Evolutionary conservation across 495 filamentous ascomycete species (phyloP).

Genomic region (Cercophora newfieldiana): DNA sequence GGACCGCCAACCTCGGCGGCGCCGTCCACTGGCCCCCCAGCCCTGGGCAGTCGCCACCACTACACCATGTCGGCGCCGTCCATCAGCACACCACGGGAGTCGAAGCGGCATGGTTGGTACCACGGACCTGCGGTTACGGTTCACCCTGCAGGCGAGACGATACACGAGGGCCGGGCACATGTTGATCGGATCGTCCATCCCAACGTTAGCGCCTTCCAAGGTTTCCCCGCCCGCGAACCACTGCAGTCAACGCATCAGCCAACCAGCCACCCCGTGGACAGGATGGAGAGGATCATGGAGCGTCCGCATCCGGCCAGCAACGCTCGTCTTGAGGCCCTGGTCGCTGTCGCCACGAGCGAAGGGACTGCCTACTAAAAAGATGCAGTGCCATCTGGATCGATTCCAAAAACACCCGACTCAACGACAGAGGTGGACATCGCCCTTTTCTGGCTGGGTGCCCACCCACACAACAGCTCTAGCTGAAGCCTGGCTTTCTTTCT

Average conservation of each 20-base stretch:
- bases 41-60: slow-evolving; percentile 37
- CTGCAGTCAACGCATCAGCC: slow-evolving; percentile 24
- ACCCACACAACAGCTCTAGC: background rate
- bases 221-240: slow-evolving; percentile 44
- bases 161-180: slow-evolving; percentile 40
- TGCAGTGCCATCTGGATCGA: too few relatives aligned
- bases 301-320: slow-evolving; percentile 28
- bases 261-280: slow-evolving; percentile 17
- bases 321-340: slow-evolving; percentile 72
- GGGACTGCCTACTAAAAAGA: slow-evolving; percentile 51
- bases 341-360: slow-evolving; percentile 86
- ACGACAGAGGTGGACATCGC: too few relatives aligned
- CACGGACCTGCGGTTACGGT: slow-evolving; percentile 52
- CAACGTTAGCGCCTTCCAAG: slow-evolving; percentile 46
- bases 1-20: slow-evolving; percentile 16
- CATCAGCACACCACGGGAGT: slow-evolving; percentile 53
- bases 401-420: too few relatives aligned
- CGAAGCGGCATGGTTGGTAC: slow-evolving; percentile 70
- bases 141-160: slow-evolving; percentile 35
- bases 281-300: slow-evolving; percentile 35
- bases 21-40: slow-evolving; percentile 6
- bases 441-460: background rate
- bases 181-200: slow-evolving; percentile 52
- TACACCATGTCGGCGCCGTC: slow-evolving; percentile 54
- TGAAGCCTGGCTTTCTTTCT: slow-evolving; percentile 1